These are phyloP conservation scores for Scedosporium aurantiacum DNA, from an alignment of 2,329 filamentous ascomycete species.

Conservation along the genomic window DNA sequence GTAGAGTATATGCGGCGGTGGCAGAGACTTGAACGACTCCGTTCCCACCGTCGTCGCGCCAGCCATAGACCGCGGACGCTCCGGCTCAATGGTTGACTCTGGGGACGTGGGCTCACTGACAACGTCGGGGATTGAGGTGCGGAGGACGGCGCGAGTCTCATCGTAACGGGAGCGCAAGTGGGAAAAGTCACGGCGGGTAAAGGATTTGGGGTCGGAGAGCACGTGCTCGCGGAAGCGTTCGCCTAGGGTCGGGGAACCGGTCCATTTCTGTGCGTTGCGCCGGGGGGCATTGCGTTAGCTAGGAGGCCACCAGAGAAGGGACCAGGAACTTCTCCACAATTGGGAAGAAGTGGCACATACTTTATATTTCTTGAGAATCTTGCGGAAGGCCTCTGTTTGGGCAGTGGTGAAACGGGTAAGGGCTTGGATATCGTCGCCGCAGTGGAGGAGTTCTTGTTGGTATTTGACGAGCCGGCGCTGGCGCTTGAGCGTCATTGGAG, in stretches of 20 bases:
- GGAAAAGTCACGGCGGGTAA: conserved; percentile 55
- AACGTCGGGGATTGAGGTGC: conserved; percentile 29
- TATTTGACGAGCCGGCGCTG: conserved; percentile 43
- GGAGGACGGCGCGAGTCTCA: conserved; percentile 36
- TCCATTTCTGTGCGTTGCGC: conserved; percentile 56
- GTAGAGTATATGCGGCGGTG: conserved; percentile 37
- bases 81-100: conserved; percentile 16
- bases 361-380: conserved; percentile 77
- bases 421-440: conserved; percentile 59
- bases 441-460: conserved; percentile 40
- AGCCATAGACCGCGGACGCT: conserved; percentile 10
- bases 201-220: conserved; percentile 56
- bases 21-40: conserved; percentile 20
- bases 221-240: conserved; percentile 57
- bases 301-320: not conserved
- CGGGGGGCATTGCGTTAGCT: not conserved
- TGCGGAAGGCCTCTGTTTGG: conserved; percentile 66
- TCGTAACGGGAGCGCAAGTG: conserved; percentile 39
- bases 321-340: not conserved
- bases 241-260: conserved; percentile 55
- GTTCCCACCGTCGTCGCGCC: conserved; percentile 9
- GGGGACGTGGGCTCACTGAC: conserved; percentile 28
- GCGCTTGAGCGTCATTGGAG: conserved; percentile 25
- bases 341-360: conserved; percentile 22
- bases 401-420: conserved; percentile 62